These are phyloP conservation scores for Pseudogymnoascus verrucosus DNA, from an alignment of 2,329 filamentous ascomycete genomes.

Conservation along the genomic window DNA sequence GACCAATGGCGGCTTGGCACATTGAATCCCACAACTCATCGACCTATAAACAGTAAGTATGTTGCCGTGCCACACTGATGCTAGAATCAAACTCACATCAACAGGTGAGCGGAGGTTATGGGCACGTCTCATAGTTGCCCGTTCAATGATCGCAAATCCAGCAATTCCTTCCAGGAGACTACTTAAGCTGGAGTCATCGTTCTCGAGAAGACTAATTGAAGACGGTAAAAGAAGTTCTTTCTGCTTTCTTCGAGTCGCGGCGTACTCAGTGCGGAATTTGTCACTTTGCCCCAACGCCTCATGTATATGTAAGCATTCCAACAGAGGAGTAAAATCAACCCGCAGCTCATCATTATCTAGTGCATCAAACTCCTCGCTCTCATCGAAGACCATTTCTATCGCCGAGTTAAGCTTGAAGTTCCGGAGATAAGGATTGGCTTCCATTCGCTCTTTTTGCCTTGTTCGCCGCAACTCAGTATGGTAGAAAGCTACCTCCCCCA, in stretches of 20 bases:
- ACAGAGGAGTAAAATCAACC: constrained; percentile 88
- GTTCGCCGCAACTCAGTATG: constrained; percentile 83
- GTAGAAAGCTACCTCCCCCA: constrained; percentile 94
- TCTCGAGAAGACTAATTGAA: constrained; percentile 67
- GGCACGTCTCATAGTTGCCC: constrained; percentile 80
- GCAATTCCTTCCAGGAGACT: constrained; percentile 88
- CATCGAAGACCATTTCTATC: constrained; percentile 90
- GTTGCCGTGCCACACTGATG: not conserved
- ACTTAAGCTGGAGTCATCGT: constrained; percentile 80
- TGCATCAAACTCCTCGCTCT: constrained; percentile 91
- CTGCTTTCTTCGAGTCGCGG: constrained; percentile 80
- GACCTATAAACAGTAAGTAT: constrained; percentile 45
- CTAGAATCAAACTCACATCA: constrained; percentile 52
- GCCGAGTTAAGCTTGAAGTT: constrained; percentile 92
- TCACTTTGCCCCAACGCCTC: constrained; percentile 89
- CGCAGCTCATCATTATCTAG: constrained; percentile 91
- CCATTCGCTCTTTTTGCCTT: constrained; percentile 73
- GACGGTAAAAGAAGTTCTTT: constrained; percentile 82
- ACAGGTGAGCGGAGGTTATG: constrained; percentile 73
- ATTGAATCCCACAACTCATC: constrained; percentile 98
- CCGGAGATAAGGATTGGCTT: constrained; percentile 64
- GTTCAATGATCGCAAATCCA: constrained; percentile 94
- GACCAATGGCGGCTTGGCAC: constrained; percentile 76
- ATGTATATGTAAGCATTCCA: constrained; percentile 93
- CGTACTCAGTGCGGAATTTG: constrained; percentile 84